Evolutionary conservation across 2,329 filamentous ascomycete genomes (phyloP).

Genomic region (Trichophyton simii): DNA sequence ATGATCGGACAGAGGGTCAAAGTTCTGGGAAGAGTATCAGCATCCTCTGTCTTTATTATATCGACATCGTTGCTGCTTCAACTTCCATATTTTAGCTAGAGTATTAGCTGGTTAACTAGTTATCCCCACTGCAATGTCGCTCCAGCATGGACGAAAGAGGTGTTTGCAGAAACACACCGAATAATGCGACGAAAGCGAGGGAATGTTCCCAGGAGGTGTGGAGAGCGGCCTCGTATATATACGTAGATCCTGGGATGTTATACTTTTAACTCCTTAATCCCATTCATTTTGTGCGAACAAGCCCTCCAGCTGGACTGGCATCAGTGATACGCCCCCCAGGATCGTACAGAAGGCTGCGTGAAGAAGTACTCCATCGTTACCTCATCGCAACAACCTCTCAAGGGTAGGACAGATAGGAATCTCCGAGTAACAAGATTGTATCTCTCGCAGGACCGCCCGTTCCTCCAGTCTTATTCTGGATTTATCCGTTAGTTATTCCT

Average conservation of each 20-base stretch:
- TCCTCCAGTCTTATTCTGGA: not conserved
- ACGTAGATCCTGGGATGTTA: not conserved
- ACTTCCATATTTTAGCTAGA: not conserved
- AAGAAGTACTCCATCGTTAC: not conserved
- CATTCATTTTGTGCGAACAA: not conserved
- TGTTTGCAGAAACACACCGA: not conserved
- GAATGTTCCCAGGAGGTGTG: not conserved
- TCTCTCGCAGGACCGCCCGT: not conserved
- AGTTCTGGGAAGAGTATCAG: not conserved
- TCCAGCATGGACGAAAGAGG: not conserved
- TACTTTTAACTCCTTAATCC: not conserved
- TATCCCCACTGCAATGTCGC: not conserved
- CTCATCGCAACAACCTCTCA: not conserved
- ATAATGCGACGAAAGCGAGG: slow-evolving; percentile 1
- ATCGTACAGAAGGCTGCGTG: not conserved
- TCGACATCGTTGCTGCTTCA: not conserved
- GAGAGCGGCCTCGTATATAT: not conserved
- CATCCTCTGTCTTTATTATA: not conserved
- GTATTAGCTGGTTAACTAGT: not conserved
- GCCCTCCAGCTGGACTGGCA: not conserved
- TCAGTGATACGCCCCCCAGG: not conserved
- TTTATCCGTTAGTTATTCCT: not conserved
- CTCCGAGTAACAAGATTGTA: not conserved
- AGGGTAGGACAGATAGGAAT: not conserved
- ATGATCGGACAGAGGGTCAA: not conserved